Base-by-base conservation (phyloP, 2,329 filamentous ascomycete genomes). In the Endocalyx cinctus region DNA sequence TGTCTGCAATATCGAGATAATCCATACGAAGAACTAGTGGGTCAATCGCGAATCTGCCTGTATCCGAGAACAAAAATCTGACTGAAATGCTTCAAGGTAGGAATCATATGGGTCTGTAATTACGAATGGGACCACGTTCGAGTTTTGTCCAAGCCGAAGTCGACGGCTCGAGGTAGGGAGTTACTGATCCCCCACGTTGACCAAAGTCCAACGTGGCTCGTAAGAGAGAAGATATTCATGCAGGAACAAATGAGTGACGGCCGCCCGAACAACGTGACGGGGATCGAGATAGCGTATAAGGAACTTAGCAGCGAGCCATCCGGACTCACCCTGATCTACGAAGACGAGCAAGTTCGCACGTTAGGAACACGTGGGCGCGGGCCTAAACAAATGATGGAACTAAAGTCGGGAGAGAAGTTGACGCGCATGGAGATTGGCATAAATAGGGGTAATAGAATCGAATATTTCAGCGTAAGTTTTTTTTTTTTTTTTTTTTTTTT, bases 51-150 rank as follows among this genome's bases (percentile, higher is more conserved):
- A n/a, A n/a, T n/a, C n/a, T n/a, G n/a, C n/a, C n/a, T n/a, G n/a
- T n/a, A n/a, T n/a, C n/a, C n/a, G n/a, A n/a, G n/a, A n/a, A n/a
- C n/a, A n/a, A n/a, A n/a, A 11, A 4, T 27, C 17, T 20, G 3
- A 22, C 16, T 12, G 30, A 23, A 14, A 18, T 16, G 17, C 17
- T 14, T 33, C 39, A 23, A 42, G n/a, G 17, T 22, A 25, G 25
- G 33, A 5, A 41, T 50, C 22, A 11, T 42, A 6, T 50, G 47
- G 47, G 42, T 34, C 2, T 46, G 18, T 28, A 45, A 44, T 23
- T 27, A 42, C 19, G 25, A 43, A 35, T 43, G 37, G 39, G 45
- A 48, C 27, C 45, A 46, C 23, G 45, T 46, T 22, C 28, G 43
- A n/a, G 32, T 38, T 4, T 31, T 40, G 3, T 38, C 29, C 17